Conservation (phyloP, 2,329 filamentous ascomycete genomes). For the Xylariaceae sp. region DNA sequence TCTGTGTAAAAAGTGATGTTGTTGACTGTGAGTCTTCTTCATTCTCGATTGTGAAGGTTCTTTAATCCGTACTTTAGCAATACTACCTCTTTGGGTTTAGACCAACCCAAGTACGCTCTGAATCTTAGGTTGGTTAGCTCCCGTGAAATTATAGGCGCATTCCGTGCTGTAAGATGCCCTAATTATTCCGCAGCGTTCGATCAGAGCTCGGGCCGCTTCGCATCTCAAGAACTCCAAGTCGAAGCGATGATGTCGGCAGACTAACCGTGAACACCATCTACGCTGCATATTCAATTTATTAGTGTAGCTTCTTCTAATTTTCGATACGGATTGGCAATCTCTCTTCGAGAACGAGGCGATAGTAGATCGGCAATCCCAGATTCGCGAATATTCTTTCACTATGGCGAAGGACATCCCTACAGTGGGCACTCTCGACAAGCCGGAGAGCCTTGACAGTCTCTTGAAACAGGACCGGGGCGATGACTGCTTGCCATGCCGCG, state of each 20-base stretch:
- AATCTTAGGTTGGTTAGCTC: too few relatives aligned
- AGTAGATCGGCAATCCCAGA: not conserved
- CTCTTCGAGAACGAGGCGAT: constrained; percentile 1
- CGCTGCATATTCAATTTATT: not conserved
- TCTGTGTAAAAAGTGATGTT: too few relatives aligned
- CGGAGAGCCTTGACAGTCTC: constrained; percentile 56
- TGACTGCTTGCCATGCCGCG: constrained; percentile 65
- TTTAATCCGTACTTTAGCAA: too few relatives aligned
- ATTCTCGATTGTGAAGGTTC: too few relatives aligned
- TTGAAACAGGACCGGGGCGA: constrained; percentile 52
- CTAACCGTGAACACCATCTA: not conserved
- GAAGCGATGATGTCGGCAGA: not conserved
- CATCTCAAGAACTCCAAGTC: not conserved
- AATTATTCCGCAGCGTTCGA: not conserved
- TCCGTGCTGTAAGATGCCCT: too few relatives aligned
- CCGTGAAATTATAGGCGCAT: too few relatives aligned
- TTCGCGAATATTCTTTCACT: constrained; percentile 4
- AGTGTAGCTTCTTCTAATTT: not conserved
- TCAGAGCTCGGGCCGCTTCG: constrained; percentile 6
- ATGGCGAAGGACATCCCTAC: constrained; percentile 49
- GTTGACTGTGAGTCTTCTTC: too few relatives aligned
- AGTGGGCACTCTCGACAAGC: constrained; percentile 51
- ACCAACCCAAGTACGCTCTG: too few relatives aligned
- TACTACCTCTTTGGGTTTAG: too few relatives aligned
- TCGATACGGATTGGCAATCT: not conserved